A percentile compares a stretch with the other conserved stretches of the same genome.
Evolutionary conservation across 1,284 basidiomycete genomes (phyloP).

Genomic region (Ceratobasidium sp.): DNA sequence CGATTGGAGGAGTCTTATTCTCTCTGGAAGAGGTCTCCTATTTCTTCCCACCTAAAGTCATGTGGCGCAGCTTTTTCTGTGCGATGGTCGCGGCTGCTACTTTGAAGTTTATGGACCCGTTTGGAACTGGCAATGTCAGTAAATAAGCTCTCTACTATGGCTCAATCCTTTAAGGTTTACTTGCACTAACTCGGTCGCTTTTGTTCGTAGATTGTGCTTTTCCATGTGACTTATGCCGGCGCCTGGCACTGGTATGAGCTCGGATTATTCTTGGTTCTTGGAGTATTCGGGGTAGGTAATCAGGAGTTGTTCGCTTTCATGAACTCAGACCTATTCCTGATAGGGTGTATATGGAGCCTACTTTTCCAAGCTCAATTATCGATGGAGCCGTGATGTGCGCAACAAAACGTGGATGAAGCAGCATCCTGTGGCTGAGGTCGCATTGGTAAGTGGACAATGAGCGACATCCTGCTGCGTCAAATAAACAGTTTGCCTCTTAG

Average conservation of each 20-base stretch:
- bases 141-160: too few relatives aligned
- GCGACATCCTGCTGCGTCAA: neutral
- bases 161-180: too few relatives aligned
- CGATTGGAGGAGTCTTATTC: conserved; percentile 97
- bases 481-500: conserved; percentile 59
- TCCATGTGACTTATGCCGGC: conserved; percentile 93
- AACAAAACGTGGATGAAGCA: conserved; percentile 83
- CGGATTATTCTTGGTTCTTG: conserved; percentile 86
- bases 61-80: conserved; percentile 99
- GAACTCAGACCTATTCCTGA: neutral
- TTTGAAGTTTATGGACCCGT: conserved; percentile 94
- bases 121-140: conserved; percentile 83
- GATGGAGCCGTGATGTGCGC: conserved; percentile 88
- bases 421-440: conserved; percentile 89
- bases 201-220: conserved; percentile 67
- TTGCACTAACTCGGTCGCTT: too few relatives aligned
- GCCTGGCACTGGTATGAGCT: conserved; percentile 92
- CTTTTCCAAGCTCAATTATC: conserved; percentile 92
- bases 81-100: conserved; percentile 97
- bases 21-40: conserved; percentile 64
- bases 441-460: conserved; percentile 70
- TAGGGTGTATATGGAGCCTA: conserved; percentile 94
- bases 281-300: conserved; percentile 81
- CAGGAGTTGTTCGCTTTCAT: neutral
- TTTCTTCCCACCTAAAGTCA: conserved; percentile 71